phyloP scores from a whole-genome alignment of 257 asterid genomes.

The Nicotiana attenuata region DNA sequence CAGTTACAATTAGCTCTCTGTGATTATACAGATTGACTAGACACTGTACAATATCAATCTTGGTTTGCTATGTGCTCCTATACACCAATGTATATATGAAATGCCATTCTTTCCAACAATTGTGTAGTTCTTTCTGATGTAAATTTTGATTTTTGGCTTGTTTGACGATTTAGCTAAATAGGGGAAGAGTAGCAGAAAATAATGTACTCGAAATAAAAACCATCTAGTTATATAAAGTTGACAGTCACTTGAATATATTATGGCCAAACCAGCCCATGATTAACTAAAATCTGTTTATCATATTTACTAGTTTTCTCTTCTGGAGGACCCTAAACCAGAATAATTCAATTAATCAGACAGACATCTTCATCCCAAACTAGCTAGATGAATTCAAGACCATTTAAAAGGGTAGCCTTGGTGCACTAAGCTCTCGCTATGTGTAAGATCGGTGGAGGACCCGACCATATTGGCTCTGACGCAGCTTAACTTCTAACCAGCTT shows the following conservation, averaged over 20 bases:
- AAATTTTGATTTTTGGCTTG: not conserved
- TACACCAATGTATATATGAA: conserved; percentile 14
- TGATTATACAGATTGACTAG: conserved; percentile 43
- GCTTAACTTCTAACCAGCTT: no score
- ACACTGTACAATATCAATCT: not conserved
- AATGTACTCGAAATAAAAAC: not conserved
- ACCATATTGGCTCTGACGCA: no score
- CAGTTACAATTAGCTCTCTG: conserved; percentile 58
- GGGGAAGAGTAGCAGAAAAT: not conserved
- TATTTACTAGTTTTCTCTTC: no score
- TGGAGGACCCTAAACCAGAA: no score
- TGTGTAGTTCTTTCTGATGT: not conserved
- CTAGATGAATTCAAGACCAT: no score
- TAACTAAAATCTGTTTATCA: no score
- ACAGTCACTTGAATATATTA: not conserved
- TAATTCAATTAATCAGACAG: no score
- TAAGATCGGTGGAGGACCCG: no score
- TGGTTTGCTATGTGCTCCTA: not conserved
- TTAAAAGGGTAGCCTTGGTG: no score
- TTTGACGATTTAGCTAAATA: not conserved
- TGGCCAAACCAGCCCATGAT: not conserved
- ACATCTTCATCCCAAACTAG: no score
- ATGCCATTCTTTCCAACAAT: not conserved
- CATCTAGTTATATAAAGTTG: not conserved
- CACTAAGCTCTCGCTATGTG: no score